phyloP scores from a whole-genome alignment of 805 yeast genomes.

The Scheffersomyces lignosus region DNA sequence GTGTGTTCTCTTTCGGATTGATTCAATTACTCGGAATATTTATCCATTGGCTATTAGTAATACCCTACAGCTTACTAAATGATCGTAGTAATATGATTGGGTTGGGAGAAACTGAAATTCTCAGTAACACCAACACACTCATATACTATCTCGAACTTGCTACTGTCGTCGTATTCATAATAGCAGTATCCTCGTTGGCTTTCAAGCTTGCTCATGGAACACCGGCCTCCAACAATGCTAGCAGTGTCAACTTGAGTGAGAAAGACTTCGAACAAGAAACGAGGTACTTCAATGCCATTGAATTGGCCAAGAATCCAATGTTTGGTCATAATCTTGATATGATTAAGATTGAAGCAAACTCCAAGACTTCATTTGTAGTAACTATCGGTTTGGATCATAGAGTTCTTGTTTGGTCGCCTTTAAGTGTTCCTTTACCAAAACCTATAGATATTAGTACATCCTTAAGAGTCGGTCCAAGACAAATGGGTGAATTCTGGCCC shows the following conservation, averaged over 20 bases:
- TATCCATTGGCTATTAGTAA: slow-evolving; percentile 19
- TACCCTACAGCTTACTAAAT: slow-evolving; percentile 16
- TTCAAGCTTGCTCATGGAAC: slow-evolving; percentile 25
- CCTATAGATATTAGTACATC: slow-evolving; percentile 38
- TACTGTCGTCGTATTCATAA: slow-evolving; percentile 49
- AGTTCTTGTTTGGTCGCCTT: slow-evolving; percentile 73
- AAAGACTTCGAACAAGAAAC: slow-evolving; percentile 8
- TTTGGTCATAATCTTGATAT: slow-evolving; percentile 64
- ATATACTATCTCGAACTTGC: slow-evolving; percentile 58
- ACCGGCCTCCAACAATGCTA: not conserved
- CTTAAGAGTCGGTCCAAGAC: slow-evolving; percentile 37
- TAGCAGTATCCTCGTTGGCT: slow-evolving; percentile 48
- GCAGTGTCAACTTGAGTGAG: not conserved
- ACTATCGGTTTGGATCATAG: slow-evolving; percentile 74
- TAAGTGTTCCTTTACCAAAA: slow-evolving; percentile 19
- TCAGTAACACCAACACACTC: slow-evolving; percentile 40
- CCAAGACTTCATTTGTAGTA: slow-evolving; percentile 61
- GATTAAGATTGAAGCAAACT: slow-evolving; percentile 57
- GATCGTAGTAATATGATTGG: slow-evolving; percentile 7
- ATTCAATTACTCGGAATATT: slow-evolving; percentile 14
- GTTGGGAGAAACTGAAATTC: slow-evolving; percentile 10
- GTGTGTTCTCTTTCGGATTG: slow-evolving; percentile 17
- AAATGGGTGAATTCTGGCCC: slow-evolving; percentile 53
- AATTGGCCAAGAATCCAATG: slow-evolving; percentile 27
- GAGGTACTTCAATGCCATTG: slow-evolving; percentile 30